These are phyloP conservation scores for Pyrenophora teres DNA, from an alignment of 2,329 filamentous ascomycete genomes.

Conservation along the genomic window DNA sequence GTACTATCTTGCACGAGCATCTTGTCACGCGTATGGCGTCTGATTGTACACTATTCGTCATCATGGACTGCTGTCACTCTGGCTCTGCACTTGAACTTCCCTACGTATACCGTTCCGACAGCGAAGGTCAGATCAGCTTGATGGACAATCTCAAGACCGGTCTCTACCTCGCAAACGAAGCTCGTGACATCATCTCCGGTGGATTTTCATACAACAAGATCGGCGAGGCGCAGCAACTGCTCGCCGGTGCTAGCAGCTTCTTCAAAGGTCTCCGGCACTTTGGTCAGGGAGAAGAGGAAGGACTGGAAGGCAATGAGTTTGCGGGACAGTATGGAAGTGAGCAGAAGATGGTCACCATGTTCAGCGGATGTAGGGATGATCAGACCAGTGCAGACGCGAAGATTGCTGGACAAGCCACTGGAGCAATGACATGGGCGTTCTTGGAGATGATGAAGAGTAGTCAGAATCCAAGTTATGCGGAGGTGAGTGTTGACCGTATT, in stretches of 20 bases:
- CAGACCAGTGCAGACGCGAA: slow-evolving; percentile 57
- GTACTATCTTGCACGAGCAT: slow-evolving; percentile 57
- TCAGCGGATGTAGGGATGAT: slow-evolving; percentile 57
- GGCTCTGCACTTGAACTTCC: slow-evolving; percentile 64
- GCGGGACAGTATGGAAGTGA: slow-evolving; percentile 53
- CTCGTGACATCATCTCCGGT: slow-evolving; percentile 55
- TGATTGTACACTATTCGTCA: slow-evolving; percentile 58
- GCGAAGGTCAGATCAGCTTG: slow-evolving; percentile 60
- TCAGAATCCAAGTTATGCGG: slow-evolving; percentile 46
- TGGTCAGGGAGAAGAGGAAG: slow-evolving; percentile 53
- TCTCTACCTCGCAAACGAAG: slow-evolving; percentile 56
- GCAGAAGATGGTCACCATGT: slow-evolving; percentile 57
- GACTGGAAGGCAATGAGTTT: slow-evolving; percentile 43
- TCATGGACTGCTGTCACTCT: slow-evolving; percentile 67
- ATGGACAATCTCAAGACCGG: slow-evolving; percentile 62
- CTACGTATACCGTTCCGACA: slow-evolving; percentile 62
- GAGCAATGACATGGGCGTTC: slow-evolving; percentile 57
- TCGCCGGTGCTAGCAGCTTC: slow-evolving; percentile 60
- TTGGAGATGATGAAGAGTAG: slow-evolving; percentile 51
- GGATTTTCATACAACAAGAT: slow-evolving; percentile 57
- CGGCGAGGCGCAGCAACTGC: slow-evolving; percentile 57
- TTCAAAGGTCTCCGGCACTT: slow-evolving; percentile 58
- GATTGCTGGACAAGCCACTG: slow-evolving; percentile 51
- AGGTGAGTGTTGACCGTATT: slow-evolving; percentile 33
- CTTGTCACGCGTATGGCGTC: slow-evolving; percentile 59